Evolutionary conservation across 1,139 yeast genomes (phyloP).

Genomic region (Saccharomyces hybrid): DNA sequence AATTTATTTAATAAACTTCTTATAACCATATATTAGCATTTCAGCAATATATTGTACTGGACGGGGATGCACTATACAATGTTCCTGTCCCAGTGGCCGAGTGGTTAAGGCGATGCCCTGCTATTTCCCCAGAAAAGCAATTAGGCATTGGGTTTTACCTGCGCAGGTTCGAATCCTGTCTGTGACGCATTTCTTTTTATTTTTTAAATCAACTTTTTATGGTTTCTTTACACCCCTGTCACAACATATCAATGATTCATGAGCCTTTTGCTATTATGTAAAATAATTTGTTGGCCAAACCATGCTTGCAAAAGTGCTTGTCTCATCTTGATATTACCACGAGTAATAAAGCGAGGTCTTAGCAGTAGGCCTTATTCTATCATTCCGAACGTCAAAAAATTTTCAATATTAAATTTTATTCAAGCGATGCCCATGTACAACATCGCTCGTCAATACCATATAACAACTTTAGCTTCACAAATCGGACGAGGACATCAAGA

Average conservation of each 20-base stretch:
- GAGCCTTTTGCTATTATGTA: conserved; percentile 10
- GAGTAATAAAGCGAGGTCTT: not conserved
- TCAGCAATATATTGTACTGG: not conserved
- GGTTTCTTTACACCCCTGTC: not conserved
- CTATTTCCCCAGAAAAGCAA: conserved; percentile 37
- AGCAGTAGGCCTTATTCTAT: not conserved
- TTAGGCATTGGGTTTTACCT: conserved; percentile 50
- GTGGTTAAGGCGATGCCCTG: conserved; percentile 88
- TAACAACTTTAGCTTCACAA: not conserved
- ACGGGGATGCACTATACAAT: not conserved
- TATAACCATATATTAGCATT: not conserved
- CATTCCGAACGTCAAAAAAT: not conserved
- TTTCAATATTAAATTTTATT: not conserved
- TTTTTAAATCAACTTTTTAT: conserved; percentile 2
- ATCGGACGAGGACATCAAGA: not conserved
- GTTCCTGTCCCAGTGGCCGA: conserved; percentile 63
- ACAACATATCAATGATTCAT: not conserved
- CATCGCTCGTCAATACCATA: not conserved
- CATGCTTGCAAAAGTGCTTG: not conserved
- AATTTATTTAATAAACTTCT: not conserved
- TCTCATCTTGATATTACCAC: not conserved
- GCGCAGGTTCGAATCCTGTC: conserved; percentile 63
- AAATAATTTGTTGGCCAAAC: not conserved
- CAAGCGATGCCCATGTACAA: not conserved
- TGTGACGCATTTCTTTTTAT: conserved; percentile 37